These are phyloP conservation scores for Zangia roseola DNA, from an alignment of 768 basidiomycete species.

Conservation along the genomic window DNA sequence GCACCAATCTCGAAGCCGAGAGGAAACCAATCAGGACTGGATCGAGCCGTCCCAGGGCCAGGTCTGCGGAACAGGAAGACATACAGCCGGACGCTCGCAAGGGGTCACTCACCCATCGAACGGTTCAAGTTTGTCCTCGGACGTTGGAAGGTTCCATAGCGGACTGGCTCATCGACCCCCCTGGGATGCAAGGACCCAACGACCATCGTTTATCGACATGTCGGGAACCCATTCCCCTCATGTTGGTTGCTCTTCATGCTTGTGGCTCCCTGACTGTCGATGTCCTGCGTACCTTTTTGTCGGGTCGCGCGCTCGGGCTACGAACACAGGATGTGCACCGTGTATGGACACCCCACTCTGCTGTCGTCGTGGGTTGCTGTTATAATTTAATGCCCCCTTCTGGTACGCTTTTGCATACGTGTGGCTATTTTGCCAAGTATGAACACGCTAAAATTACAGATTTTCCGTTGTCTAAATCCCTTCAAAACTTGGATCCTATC, in stretches of 20 bases:
- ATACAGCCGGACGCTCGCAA: constrained; percentile 1
- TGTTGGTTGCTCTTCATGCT: constrained; percentile 70
- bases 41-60: neutral
- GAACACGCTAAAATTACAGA: constrained; percentile 35
- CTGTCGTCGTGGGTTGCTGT: constrained; percentile 73
- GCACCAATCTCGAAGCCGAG: constrained; percentile 1
- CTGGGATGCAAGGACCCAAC: neutral
- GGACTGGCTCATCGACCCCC: constrained; percentile 47
- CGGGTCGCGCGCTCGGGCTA: constrained; percentile 18
- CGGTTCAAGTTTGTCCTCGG: constrained; percentile 50
- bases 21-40: neutral
- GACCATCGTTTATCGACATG: neutral
- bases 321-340: neutral
- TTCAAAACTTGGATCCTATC: constrained; percentile 15
- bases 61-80: neutral
- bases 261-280: constrained; percentile 74
- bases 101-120: constrained; percentile 53
- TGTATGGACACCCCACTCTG: constrained; percentile 50
- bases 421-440: neutral
- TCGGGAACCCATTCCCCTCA: constrained; percentile 40
- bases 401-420: constrained; percentile 33
- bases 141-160: constrained; percentile 46
- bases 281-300: constrained; percentile 54
- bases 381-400: constrained; percentile 65
- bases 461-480: constrained; percentile 49